A percentile compares a stretch with the other conserved stretches of the same genome.
These are phyloP conservation scores for Acorus gramineus DNA, from an alignment of 106 monocot genomes.

Conservation along the genomic window DNA sequence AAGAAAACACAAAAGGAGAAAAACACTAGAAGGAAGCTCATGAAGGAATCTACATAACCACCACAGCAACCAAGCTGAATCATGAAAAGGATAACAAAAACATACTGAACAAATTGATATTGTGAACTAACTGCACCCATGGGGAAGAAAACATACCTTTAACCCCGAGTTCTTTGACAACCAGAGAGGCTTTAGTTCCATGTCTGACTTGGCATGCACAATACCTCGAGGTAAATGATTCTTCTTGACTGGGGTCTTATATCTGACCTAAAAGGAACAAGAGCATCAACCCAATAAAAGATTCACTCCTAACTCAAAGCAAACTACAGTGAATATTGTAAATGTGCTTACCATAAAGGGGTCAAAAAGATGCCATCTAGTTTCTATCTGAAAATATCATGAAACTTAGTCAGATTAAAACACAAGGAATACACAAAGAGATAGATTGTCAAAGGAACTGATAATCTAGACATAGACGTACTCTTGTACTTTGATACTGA, in stretches of 20 bases:
- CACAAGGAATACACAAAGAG: too few species aligned
- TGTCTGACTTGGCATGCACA: slow-evolving; percentile 50
- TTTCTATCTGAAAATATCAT: slow-evolving; percentile 36
- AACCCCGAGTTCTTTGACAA: slow-evolving; percentile 16
- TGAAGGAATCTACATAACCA: too few species aligned
- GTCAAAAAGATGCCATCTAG: slow-evolving; percentile 42
- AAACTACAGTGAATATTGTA: not conserved
- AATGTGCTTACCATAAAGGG: slow-evolving; percentile 33
- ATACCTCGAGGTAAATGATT: slow-evolving; percentile 68
- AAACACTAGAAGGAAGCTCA: too few species aligned
- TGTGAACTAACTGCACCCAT: not conserved
- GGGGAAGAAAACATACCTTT: slow-evolving; percentile 25
- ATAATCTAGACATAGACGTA: too few species aligned
- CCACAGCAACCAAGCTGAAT: too few species aligned
- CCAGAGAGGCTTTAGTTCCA: slow-evolving; percentile 80
- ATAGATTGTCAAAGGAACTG: too few species aligned
- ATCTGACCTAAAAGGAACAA: slow-evolving; percentile 19
- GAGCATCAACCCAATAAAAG: not conserved
- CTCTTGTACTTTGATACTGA: too few species aligned
- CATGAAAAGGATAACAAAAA: too few species aligned
- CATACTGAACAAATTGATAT: too few species aligned
- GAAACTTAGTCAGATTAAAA: too few species aligned
- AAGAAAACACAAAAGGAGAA: too few species aligned
- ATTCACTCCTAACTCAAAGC: too few species aligned
- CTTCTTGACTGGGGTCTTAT: slow-evolving; percentile 14